These are phyloP conservation scores for Vicia sativa DNA, from an alignment of 306 rosid species.

Conservation along the genomic window DNA sequence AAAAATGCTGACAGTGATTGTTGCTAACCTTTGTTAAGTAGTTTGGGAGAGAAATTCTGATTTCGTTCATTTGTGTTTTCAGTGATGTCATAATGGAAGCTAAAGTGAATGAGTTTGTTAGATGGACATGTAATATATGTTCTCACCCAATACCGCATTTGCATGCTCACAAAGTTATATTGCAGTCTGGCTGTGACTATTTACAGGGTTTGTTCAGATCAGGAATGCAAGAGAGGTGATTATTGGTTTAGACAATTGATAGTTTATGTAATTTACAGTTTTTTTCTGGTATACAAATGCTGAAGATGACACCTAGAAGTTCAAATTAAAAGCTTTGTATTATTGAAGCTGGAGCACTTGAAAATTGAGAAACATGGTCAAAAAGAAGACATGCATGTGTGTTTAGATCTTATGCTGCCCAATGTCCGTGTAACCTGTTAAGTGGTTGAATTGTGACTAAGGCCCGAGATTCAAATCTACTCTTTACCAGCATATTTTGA, in stretches of 20 bases:
- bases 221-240: conserved; percentile 92
- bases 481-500: conserved; percentile 18
- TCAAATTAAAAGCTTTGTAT: conserved; percentile 23
- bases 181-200: conserved; percentile 77
- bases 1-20: conserved; percentile 18
- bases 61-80: conserved; percentile 45
- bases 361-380: conserved; percentile 34
- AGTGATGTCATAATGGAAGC: conserved; percentile 84
- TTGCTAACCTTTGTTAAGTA: conserved; percentile 30
- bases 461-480: conserved; percentile 24
- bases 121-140: conserved; percentile 71
- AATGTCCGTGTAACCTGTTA: conserved; percentile 15
- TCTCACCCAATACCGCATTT: conserved; percentile 60
- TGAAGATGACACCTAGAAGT: conserved; percentile 34
- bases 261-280: conserved; percentile 27
- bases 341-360: conserved; percentile 23
- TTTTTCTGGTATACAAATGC: conserved; percentile 19
- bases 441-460: conserved; percentile 23
- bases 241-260: conserved; percentile 20
- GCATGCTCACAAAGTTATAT: conserved; percentile 82
- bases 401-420: conserved; percentile 15
- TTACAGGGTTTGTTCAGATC: conserved; percentile 73
- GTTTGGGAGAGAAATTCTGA: conserved; percentile 22
- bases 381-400: conserved; percentile 23
- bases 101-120: conserved; percentile 46